Conservation (phyloP, 371 early-diverging fungal genomes). For the Rhizomucor pusillus region DNA sequence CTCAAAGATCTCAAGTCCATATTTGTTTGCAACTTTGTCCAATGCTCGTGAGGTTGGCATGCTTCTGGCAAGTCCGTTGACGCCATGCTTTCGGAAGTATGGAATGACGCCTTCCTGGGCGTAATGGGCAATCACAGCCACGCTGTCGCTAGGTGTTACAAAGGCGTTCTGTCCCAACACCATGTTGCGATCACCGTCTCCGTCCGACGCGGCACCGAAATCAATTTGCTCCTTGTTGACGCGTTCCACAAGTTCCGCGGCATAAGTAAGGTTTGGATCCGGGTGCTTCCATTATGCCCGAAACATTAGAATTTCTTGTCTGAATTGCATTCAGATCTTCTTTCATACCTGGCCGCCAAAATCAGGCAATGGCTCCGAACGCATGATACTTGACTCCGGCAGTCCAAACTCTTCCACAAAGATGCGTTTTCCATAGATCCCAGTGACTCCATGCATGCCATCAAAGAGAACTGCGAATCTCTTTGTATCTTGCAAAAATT, state of each 20-base stretch:
- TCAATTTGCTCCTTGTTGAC: slow-evolving; percentile 76
- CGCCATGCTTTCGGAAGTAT: slow-evolving; percentile 83
- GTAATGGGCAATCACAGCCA: slow-evolving; percentile 93
- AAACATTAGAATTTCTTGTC: too few relatives aligned
- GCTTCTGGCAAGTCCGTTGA: slow-evolving; percentile 89
- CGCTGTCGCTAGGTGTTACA: slow-evolving; percentile 97
- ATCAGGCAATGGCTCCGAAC: slow-evolving; percentile 79
- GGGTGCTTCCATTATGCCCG: too few relatives aligned
- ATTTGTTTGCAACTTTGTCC: slow-evolving; percentile 86
- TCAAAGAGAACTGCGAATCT: slow-evolving; percentile 90
- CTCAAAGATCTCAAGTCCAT: slow-evolving; percentile 77
- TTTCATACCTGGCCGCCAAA: too few relatives aligned
- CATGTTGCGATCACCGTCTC: slow-evolving; percentile 96
- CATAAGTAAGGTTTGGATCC: slow-evolving; percentile 98
- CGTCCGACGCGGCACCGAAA: slow-evolving; percentile 96
- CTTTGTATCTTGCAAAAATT: slow-evolving; percentile 68
- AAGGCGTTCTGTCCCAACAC: slow-evolving; percentile 90
- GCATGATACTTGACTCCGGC: slow-evolving; percentile 78
- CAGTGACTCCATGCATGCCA: slow-evolving; percentile 97
- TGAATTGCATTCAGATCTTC: too few relatives aligned
- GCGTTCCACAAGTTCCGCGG: slow-evolving; percentile 89
- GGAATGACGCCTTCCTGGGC: slow-evolving; percentile 84
- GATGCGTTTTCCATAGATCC: slow-evolving; percentile 86
- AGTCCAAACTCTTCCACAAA: slow-evolving; percentile 91
- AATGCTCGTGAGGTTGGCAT: slow-evolving; percentile 96